Evolutionary conservation across 352 stramenopile genomes (phyloP).

Genomic region (Globisporangium polare): DNA sequence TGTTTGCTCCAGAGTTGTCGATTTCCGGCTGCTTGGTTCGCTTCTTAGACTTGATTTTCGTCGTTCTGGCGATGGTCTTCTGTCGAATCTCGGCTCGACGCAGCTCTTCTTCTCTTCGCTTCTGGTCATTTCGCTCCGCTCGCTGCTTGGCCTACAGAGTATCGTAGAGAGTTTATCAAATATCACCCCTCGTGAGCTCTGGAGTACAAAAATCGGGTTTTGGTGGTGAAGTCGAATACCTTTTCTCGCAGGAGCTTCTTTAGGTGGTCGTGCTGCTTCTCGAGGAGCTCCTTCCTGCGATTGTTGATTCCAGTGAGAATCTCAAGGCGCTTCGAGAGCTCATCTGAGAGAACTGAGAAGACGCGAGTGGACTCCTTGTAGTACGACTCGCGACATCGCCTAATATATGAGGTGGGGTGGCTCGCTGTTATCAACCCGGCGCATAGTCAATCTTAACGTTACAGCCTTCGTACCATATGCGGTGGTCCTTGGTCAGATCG

Average conservation of each 20-base stretch:
- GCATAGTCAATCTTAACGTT: not conserved
- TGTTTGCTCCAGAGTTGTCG: not conserved
- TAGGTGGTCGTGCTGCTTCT: conserved; percentile 8
- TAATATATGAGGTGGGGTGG: too few relatives aligned
- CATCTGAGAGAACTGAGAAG: conserved; percentile 8
- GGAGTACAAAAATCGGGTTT: not conserved
- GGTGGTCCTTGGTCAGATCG: conserved; percentile 18
- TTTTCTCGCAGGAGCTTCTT: conserved; percentile 19
- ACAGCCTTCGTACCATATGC: conserved; percentile 20
- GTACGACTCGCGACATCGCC: conserved; percentile 23
- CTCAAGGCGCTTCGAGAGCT: conserved; percentile 1
- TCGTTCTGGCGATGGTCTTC: conserved; percentile 22
- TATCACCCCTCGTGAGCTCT: not conserved
- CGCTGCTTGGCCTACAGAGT: conserved; percentile 26
- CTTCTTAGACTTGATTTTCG: conserved; percentile 16
- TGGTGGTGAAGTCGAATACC: conserved; percentile 10
- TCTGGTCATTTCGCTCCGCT: conserved; percentile 16
- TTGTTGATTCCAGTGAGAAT: not conserved
- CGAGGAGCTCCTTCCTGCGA: not conserved
- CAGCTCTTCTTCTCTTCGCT: conserved; percentile 20
- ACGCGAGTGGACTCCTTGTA: conserved; percentile 17
- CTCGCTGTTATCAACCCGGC: too few relatives aligned
- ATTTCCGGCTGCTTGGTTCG: not conserved
- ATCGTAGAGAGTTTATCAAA: not conserved
- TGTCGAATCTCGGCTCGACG: conserved; percentile 20